These are phyloP conservation scores for Pisolithus orientalis DNA, from an alignment of 768 basidiomycete species.

Conservation along the genomic window DNA sequence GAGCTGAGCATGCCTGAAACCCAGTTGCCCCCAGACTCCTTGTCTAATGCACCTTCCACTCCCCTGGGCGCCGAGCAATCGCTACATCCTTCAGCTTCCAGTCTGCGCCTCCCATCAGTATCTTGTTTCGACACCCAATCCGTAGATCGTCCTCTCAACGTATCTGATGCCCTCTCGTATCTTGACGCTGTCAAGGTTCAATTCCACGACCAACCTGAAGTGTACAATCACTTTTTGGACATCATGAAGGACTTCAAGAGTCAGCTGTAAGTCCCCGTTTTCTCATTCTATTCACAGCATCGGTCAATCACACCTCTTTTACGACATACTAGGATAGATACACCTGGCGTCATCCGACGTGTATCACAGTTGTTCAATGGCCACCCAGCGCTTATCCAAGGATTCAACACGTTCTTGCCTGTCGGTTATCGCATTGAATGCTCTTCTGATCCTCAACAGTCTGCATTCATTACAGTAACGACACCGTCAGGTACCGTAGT, in stretches of 20 bases:
- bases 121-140: slow-evolving; percentile 21
- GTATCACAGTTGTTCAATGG: slow-evolving; percentile 91
- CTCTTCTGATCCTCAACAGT: slow-evolving; percentile 54
- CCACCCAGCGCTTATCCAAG: slow-evolving; percentile 87
- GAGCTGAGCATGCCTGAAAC: slow-evolving; percentile 5
- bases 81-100: slow-evolving; percentile 4
- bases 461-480: slow-evolving; percentile 68
- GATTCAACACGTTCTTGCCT: slow-evolving; percentile 97
- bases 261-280: slow-evolving; percentile 37
- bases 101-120: slow-evolving; percentile 14
- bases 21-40: neutral
- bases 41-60: slow-evolving; percentile 5
- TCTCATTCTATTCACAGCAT: neutral
- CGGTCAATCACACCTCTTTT: neutral
- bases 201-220: slow-evolving; percentile 52
- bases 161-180: slow-evolving; percentile 57
- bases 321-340: slow-evolving; percentile 70
- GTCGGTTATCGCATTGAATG: slow-evolving; percentile 91
- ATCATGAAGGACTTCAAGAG: slow-evolving; percentile 78
- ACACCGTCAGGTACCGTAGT: slow-evolving; percentile 64
- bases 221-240: slow-evolving; percentile 59
- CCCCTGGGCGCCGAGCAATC: slow-evolving; percentile 9
- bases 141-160: slow-evolving; percentile 46
- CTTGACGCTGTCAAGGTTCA: slow-evolving; percentile 59
- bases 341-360: slow-evolving; percentile 93